Evolutionary conservation across 257 asterid genomes (phyloP).

Genomic region (Handroanthus guayacan): DNA sequence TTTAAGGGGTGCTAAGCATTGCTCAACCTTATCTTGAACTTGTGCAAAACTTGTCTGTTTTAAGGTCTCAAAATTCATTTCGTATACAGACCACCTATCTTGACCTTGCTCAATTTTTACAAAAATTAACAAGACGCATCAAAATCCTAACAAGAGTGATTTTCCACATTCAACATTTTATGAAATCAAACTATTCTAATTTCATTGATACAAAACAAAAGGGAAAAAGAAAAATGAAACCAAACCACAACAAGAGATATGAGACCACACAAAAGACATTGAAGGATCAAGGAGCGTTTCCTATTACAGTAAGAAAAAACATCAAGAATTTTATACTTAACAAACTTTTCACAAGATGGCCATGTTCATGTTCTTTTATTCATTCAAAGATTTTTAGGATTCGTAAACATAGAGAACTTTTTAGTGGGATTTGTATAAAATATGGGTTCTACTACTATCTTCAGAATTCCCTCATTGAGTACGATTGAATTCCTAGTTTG

Average conservation of each 20-base stretch:
- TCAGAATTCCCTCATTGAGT: background rate
- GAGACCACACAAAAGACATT: background rate
- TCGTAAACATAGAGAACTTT: background rate
- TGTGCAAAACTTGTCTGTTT: background rate
- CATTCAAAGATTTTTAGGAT: background rate
- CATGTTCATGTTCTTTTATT: background rate
- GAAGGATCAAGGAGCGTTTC: background rate
- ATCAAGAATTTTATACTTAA: conserved; percentile 5
- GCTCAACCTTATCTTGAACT: too few species aligned
- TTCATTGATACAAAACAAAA: too few species aligned
- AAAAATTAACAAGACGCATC: background rate
- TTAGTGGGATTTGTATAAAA: background rate
- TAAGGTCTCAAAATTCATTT: background rate
- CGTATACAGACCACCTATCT: background rate
- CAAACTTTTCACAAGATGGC: background rate
- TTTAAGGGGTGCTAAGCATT: too few species aligned
- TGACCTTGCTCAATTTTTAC: background rate
- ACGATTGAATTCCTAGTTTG: background rate
- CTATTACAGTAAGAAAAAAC: background rate
- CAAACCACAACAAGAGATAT: background rate
- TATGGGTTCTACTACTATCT: background rate
- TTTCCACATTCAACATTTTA: background rate
- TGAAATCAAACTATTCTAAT: background rate
- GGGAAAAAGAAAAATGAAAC: background rate
- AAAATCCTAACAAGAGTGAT: background rate